These are phyloP conservation scores for Fomitopsis serialis DNA, from an alignment of 768 basidiomycete species.

Conservation along the genomic window DNA sequence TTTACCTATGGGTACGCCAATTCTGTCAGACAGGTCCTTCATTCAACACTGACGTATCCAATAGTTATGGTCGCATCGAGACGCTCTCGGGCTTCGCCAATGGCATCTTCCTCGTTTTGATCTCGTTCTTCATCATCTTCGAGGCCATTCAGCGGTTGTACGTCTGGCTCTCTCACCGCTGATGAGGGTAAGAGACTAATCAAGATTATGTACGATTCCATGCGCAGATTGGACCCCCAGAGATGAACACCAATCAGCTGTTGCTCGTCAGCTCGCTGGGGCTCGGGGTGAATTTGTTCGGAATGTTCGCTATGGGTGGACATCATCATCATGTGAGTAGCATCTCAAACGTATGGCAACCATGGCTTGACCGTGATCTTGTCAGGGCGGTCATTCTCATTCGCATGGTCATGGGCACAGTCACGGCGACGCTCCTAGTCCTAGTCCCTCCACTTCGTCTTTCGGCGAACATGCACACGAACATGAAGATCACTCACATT, in stretches of 20 bases:
- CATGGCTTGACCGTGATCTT: not conserved
- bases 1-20: slow-evolving; percentile 87
- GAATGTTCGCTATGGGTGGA: slow-evolving; percentile 98
- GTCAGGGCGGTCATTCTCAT: slow-evolving; percentile 55
- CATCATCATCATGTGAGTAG: slow-evolving; percentile 82
- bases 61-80: slow-evolving; percentile 91
- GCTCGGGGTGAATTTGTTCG: slow-evolving; percentile 90
- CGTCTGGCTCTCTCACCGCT: slow-evolving; percentile 6
- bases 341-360: not conserved
- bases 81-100: slow-evolving; percentile 98
- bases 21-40: too few species aligned
- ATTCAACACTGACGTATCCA: not conserved
- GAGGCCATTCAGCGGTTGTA: slow-evolving; percentile 95
- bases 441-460: not conserved
- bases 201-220: not conserved
- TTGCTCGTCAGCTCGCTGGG: slow-evolving; percentile 86
- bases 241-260: slow-evolving; percentile 95
- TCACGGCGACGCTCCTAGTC: slow-evolving; percentile 25
- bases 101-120: slow-evolving; percentile 88
- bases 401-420: slow-evolving; percentile 27
- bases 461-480: slow-evolving; percentile 13
- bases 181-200: not conserved
- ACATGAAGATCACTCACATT: slow-evolving; percentile 17
- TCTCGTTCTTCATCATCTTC: slow-evolving; percentile 97
- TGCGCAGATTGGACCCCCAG: slow-evolving; percentile 82